phyloP scores from a whole-genome alignment of 768 basidiomycete species.

The Tulasnella sp. region DNA sequence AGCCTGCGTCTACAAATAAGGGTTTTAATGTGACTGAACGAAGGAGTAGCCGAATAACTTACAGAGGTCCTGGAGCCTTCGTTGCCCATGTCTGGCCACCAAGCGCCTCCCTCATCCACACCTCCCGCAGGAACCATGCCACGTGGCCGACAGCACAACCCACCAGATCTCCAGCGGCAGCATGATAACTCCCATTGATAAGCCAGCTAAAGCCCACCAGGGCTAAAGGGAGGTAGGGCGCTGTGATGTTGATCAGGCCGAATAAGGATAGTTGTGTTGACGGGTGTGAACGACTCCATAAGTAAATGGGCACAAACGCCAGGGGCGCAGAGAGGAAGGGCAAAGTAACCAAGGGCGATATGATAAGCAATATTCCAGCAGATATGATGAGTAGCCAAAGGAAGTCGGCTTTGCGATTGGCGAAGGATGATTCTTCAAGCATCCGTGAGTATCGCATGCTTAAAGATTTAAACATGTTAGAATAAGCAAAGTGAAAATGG shows the following conservation, averaged over 20 bases:
- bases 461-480: slow-evolving; percentile 5
- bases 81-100: slow-evolving; percentile 63
- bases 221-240: slow-evolving; percentile 88
- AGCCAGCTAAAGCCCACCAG: slow-evolving; percentile 68
- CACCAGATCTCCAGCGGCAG: slow-evolving; percentile 68
- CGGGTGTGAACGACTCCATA: slow-evolving; percentile 94
- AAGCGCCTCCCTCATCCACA: slow-evolving; percentile 80
- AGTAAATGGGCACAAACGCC: slow-evolving; percentile 91
- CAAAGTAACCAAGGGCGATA: slow-evolving; percentile 82
- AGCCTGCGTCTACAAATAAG: slow-evolving; percentile 43
- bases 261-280: slow-evolving; percentile 93
- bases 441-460: slow-evolving; percentile 97
- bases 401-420: slow-evolving; percentile 85
- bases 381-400: slow-evolving; percentile 88
- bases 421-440: slow-evolving; percentile 94
- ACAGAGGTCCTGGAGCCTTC: slow-evolving; percentile 62
- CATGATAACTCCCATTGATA: slow-evolving; percentile 72
- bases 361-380: slow-evolving; percentile 74
- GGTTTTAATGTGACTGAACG: background rate
- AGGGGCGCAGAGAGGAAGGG: slow-evolving; percentile 89
- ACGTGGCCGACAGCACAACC: slow-evolving; percentile 84
- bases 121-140: slow-evolving; percentile 75
- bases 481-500: background rate
- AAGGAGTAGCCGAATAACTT: slow-evolving; percentile 28
- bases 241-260: slow-evolving; percentile 87